These are phyloP conservation scores for Medicago truncatula DNA, from an alignment of 306 rosid species.

Conservation along the genomic window MtrunA17r5.0-ANR NC_053043.1:30287501-30288000, in stretches of 20 bases:
- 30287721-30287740: background rate
- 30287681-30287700: background rate
- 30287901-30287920: background rate
- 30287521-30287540: no score
- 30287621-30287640: no score
- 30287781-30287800: no score
- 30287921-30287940: background rate
- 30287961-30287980: background rate
- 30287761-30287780: background rate
- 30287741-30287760: background rate
- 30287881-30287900: background rate
- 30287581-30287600: no score
- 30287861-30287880: background rate
- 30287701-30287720: background rate
- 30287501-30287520: no score
- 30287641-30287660: no score
- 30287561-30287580: no score
- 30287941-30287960: slow-evolving; percentile 16
- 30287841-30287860: no score
- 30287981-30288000: background rate
- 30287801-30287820: background rate
- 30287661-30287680: background rate
- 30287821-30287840: background rate
- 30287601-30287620: no score
- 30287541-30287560: no score